Conservation (phyloP, 2,329 filamentous ascomycete species). For the Thermomyces lanuginosus region DNA sequence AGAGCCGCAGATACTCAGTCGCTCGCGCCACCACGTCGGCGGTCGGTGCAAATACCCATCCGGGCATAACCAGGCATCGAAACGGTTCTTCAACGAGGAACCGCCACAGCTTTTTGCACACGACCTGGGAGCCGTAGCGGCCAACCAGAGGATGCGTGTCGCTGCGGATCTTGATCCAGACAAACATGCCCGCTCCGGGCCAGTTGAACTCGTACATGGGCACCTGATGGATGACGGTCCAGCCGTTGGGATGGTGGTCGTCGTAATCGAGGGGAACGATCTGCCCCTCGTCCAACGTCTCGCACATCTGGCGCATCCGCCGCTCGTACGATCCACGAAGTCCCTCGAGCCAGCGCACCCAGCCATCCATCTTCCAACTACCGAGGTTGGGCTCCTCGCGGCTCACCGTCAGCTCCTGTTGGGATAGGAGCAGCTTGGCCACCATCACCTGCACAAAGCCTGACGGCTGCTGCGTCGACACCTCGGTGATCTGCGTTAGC, state of each 20-base stretch:
- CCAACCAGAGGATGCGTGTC: constrained; percentile 54
- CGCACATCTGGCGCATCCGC: constrained; percentile 67
- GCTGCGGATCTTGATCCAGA: constrained; percentile 63
- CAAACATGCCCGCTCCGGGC: constrained; percentile 81
- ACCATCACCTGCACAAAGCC: constrained; percentile 81
- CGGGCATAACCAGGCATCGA: constrained; percentile 54
- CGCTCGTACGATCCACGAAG: constrained; percentile 70
- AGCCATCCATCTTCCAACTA: constrained; percentile 68
- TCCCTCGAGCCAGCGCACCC: constrained; percentile 81
- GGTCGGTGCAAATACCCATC: constrained; percentile 56
- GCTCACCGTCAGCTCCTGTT: constrained; percentile 37
- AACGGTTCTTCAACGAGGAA: constrained; percentile 53
- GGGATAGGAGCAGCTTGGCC: constrained; percentile 58
- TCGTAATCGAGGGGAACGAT: constrained; percentile 44
- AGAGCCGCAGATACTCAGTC: constrained; percentile 61
- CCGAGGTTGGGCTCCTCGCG: constrained; percentile 35
- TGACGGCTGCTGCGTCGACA: constrained; percentile 64
- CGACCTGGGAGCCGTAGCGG: constrained; percentile 36
- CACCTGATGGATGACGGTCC: constrained; percentile 60
- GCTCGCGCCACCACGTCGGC: constrained; percentile 41
- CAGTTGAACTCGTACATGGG: constrained; percentile 60
- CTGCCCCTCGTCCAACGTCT: constrained; percentile 51
- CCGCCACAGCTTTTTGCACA: constrained; percentile 53
- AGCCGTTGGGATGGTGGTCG: constrained; percentile 39
- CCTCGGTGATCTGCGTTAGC: constrained; percentile 57